Evolutionary conservation across 306 rosid genomes (phyloP), one percentile per base, ranked within the genome.

Genomic region (Acacia melanoxylon): DNA sequence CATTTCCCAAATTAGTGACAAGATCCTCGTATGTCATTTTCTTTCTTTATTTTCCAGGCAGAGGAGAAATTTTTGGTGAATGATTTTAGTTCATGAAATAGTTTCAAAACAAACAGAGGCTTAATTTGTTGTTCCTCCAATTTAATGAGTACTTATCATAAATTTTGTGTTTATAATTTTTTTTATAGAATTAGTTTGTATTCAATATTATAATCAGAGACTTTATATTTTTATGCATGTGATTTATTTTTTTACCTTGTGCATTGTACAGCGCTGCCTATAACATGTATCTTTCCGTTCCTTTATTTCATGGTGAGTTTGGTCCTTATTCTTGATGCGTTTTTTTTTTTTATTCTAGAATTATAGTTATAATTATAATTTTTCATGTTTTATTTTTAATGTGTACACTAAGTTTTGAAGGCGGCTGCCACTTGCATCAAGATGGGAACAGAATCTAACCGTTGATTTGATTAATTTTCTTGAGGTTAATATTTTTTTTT

Each of bases 241-340:
- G 9, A 81, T 45, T 11, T 33, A 8, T 48, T 27, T 74, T 61
- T 77, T n/a, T 20, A n/a, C 10, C 25, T 58, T 62, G 41, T 82
- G 54, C 19, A 35, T 27, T 77, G 3, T 80, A 46, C 90, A 88
- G 90, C 88, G 2, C 71, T 88, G 24, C 88, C 90, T 62, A 58
- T 65, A 80, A 24, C 87, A 54, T 88, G 85, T 42, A 88, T 88
- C 58, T 85, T 88, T 88, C 87, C 90, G 17, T 88, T 85, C 76
- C 87, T 88, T 62, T 88, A 88, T 68, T 88, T 88, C 79, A 88
- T 88, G 90, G 90, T 88, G 77, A 88, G 87, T 85, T 72, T 35
- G 2, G 19, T 61, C 3, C 68, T 17, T 37, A 6, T 70, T 58
- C 62, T 54, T 58, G 14, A 8, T 56, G 4, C 29, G 3, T 2